Evolutionary conservation across 73 alveolate genomes (phyloP), one percentile per base, ranked within the genome.

Genomic region (Paraurostyla sp.): DNA sequence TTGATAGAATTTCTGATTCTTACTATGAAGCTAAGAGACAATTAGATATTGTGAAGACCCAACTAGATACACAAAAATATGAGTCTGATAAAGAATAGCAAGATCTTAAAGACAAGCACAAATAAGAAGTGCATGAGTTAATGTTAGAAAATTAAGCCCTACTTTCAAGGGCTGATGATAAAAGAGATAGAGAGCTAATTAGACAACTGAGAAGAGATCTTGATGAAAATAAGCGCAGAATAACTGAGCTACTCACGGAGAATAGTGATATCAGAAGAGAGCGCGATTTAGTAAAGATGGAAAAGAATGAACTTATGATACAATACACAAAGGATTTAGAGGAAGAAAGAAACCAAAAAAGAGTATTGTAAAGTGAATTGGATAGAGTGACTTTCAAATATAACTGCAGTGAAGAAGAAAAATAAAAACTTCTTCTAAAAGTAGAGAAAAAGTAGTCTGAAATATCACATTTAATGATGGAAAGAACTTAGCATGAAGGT

Each of bases 51-150:
- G 35, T 81, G n/a, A 93, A 91, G 49, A 89, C 94, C 29, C 71
- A 91, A 58, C 68, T 73, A 42, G 95, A 91, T 40, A 69, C 86
- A 16, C 35, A 50, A 16, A 91, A 81, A 48, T 46, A 88, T 35
- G 97, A 93, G 32, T 40, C 71, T 45, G 92, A 93, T 36, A 91
- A 82, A 71, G 97, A 93, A 23, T 36, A 91, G 11, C 60, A 75
- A 15, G 92, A 89, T 59, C 13, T 76, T 68, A 93, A 73, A 54
- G 95, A 91, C 32, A 54, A 80, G 65, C 88, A 92, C 80, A 71
- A 57, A 27, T 36, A 48, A 23, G 94, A 92, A 52, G 48, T 88
- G n/a, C 82, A 71, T n/a, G 93, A 90, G 1, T 40, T 85, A 43
- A 58, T 73, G 71, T 50, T 33, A 0, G 89, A 92, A 40, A 78